Base-by-base conservation (phyloP, 768 basidiomycete species). In the Paxillus ammoniavirescens region DNA sequence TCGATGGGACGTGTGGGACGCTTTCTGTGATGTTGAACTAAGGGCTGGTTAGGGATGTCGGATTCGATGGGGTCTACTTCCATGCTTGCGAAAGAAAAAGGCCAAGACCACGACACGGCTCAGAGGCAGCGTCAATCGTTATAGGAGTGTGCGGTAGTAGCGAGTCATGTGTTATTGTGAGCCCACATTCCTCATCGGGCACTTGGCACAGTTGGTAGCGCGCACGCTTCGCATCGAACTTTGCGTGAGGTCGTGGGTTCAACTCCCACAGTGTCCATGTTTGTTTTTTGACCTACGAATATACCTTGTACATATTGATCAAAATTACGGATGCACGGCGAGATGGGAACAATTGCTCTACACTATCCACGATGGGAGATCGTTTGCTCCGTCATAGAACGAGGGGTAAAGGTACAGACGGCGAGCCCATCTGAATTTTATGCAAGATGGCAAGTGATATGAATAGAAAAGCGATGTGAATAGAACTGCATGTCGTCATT, bases 1-100 rank as follows among this genome's bases (percentile, higher is more conserved):
- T 93, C 87, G 13, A 93, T 79, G 12, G 73, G 72, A 2, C 79
- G 79, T 18, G 76, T 59, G 35, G 52, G 47, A 21, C 67, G 63
- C 52, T 61, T 55, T 55, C 63, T 51, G 5, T 52, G 37, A 8
- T 47, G 56, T 23, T 53, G 56, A 5, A 49, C 45, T 36, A 52
- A 30, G 28, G 41, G 53, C 21, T 59, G 58, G 47, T 51, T 50
- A n/a, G 55, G 51, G 47, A 60, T 55, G 18, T 70, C 69, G 14
- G 60, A 51, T 1, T 69, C 68, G 55, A 64, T 60, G 40, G 49
- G 58, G 61, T 69, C 67, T 2, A 69, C 55, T 50, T 69, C 67
- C 67, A 70, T 69, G 56, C 60, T 61, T 49, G 28, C 53, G 54
- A 21, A 36, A n/a, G n/a, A n/a, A n/a, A n/a, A n/a, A n/a, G n/a